Conservation (phyloP, 169 alveolate genomes). For the Plasmodium gaboni region DNA sequence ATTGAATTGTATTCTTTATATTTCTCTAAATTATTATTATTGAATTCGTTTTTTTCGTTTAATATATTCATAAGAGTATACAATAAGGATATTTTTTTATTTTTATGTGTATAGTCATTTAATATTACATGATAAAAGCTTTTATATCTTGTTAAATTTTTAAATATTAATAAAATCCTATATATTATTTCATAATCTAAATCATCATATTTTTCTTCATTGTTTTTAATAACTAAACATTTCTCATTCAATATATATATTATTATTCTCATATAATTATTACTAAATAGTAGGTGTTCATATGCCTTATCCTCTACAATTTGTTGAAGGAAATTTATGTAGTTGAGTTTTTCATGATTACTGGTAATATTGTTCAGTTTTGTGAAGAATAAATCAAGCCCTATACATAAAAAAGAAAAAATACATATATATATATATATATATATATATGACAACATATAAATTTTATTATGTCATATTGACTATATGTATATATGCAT, state of each 20-base stretch:
- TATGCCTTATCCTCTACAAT: slow-evolving; percentile 62
- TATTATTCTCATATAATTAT: slow-evolving; percentile 67
- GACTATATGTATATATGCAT: no score
- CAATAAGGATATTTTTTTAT: slow-evolving; percentile 56
- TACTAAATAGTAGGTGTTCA: slow-evolving; percentile 45
- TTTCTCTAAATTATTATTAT: slow-evolving; percentile 16
- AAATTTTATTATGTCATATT: no score
- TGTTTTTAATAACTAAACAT: slow-evolving; percentile 23
- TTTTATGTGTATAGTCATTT: slow-evolving; percentile 72
- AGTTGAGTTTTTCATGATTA: slow-evolving; percentile 50
- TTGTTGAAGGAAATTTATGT: slow-evolving; percentile 49
- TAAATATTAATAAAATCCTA: slow-evolving; percentile 59
- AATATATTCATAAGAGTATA: slow-evolving; percentile 74
- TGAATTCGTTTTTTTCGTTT: slow-evolving; percentile 17
- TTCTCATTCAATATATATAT: slow-evolving; percentile 71
- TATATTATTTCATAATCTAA: slow-evolving; percentile 69
- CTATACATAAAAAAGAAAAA: not conserved
- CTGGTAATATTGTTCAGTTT: slow-evolving; percentile 53
- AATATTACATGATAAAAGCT: slow-evolving; percentile 49
- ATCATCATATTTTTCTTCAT: slow-evolving; percentile 54
- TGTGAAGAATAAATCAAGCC: slow-evolving; percentile 61
- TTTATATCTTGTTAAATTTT: slow-evolving; percentile 51
- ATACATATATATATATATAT: not conserved
- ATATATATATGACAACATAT: not conserved
- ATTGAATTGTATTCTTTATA: slow-evolving; percentile 66